Evolutionary conservation across 75 land plant genomes (phyloP), one percentile per base, ranked within the genome.

Genomic region (Chamaecyparis obtusa): DNA sequence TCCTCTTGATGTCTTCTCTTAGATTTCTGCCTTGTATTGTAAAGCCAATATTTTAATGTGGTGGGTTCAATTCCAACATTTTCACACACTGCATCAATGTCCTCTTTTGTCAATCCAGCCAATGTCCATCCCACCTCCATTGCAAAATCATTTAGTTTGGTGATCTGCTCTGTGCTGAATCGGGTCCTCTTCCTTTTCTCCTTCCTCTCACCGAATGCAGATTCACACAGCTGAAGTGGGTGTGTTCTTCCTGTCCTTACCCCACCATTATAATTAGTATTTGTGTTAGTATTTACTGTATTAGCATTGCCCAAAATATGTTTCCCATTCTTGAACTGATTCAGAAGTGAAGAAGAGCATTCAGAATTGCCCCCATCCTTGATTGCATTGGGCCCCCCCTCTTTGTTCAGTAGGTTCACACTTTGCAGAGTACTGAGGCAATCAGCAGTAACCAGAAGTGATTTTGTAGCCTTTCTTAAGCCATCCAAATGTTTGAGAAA

Each of bases 71-170:
- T 89, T 24, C 90, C 90, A 83, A 83, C 90, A 49, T 89, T 83
- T 72, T 79, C 85, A 72, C 90, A 89, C 72, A 88, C 85, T 60
- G 90, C 90, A n/a, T 89, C 90, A 27, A 89, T 87, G n/a, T 88
- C 88, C 41, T 89, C 90, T 39, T 89, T 89, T 14, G 89, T 46
- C 56, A 87, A 84, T 82, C 90, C 90, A 78, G 88, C 90, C 35
- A 90, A 82, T 54, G 89, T 90, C 90, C 90, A 90, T 32, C 90
- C 90, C 32, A 83, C 83, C 56, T 85, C 89, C 84, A 83, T 83
- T 77, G 90, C 90, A 48, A 90, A 90, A 41, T 85, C 90, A 85
- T 88, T 88, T 71, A 90, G 41, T 81, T 90, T 90, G n/a, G 85
- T 87, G 14, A 85, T 51, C 44, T 90, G 90, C 37, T 90, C 90